Conservation (phyloP, 2,329 filamentous ascomycete species). For the Ambrosiella cleistominuta region DNA sequence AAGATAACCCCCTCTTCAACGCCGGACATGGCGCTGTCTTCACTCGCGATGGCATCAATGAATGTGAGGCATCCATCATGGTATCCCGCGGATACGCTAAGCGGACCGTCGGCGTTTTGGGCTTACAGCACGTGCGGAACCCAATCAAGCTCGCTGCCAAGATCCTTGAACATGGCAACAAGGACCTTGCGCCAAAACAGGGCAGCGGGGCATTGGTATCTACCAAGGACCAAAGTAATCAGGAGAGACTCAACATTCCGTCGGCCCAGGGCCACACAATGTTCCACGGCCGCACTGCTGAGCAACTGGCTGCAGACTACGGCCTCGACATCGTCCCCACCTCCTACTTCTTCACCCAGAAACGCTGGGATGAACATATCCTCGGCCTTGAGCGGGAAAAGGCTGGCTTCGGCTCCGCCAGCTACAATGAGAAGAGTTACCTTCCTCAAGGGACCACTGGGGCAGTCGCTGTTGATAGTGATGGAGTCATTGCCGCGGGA, state of each 20-base stretch:
- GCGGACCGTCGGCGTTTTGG: constrained; percentile 60
- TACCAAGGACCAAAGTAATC: background rate
- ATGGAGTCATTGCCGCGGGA: constrained; percentile 53
- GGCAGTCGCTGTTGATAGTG: constrained; percentile 61
- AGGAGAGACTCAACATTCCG: constrained; percentile 24
- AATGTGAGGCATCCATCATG: constrained; percentile 80
- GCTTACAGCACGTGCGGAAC: constrained; percentile 57
- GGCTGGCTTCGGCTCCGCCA: constrained; percentile 23
- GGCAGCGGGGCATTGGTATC: constrained; percentile 14
- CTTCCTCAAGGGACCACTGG: constrained; percentile 74
- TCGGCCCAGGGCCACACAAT: constrained; percentile 54
- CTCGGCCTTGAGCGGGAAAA: constrained; percentile 37
- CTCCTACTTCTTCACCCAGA: constrained; percentile 62
- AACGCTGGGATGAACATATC: constrained; percentile 61
- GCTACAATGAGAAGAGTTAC: constrained; percentile 46
- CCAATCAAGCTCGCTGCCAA: constrained; percentile 57
- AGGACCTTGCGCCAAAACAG: constrained; percentile 29
- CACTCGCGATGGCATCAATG: constrained; percentile 63
- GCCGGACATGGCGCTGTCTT: constrained; percentile 72
- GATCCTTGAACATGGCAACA: constrained; percentile 50
- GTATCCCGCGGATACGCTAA: constrained; percentile 56
- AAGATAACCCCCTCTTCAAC: constrained; percentile 73
- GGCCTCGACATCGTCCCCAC: constrained; percentile 52
- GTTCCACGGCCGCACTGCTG: constrained; percentile 48
- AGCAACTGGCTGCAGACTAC: constrained; percentile 49